These are phyloP conservation scores for Ophiocordyceps camponoti-saundersi DNA, from an alignment of 2,329 filamentous ascomycete species.

Conservation along the genomic window DNA sequence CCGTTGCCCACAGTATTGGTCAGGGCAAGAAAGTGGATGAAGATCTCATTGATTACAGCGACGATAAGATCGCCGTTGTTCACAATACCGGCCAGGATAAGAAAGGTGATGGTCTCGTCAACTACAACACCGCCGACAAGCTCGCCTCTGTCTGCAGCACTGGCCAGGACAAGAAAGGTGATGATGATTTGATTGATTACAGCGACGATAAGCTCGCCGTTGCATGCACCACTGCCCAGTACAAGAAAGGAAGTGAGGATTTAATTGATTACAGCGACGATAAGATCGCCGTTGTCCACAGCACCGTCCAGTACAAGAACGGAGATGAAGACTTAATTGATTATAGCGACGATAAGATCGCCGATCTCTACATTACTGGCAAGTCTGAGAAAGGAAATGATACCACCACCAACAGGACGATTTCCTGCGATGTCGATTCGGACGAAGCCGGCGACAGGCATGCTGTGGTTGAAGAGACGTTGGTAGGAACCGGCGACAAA, in stretches of 20 bases:
- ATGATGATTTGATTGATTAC: too few species aligned
- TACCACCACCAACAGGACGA: not conserved
- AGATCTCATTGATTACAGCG: too few species aligned
- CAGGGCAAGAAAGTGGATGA: conserved; percentile 2
- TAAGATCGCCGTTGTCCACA: conserved; percentile 1
- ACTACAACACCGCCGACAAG: not conserved
- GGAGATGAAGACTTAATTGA: not conserved
- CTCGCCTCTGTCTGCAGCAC: conserved; percentile 3
- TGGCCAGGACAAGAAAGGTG: conserved; percentile 4
- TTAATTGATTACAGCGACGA: too few species aligned
- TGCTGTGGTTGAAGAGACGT: not conserved
- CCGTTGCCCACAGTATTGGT: conserved; percentile 4
- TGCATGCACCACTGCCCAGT: conserved; percentile 4
- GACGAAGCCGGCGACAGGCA: not conserved
- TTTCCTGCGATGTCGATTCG: not conserved
- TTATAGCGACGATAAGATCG: not conserved
- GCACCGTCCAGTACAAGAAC: conserved; percentile 5
- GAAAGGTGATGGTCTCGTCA: conserved; percentile 1
- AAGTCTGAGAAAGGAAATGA: conserved; percentile 3
- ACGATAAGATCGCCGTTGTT: conserved; percentile 1
- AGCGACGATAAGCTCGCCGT: conserved; percentile 1
- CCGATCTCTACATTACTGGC: conserved; percentile 4
- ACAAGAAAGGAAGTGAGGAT: conserved; percentile 2
- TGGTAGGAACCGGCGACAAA: not conserved
- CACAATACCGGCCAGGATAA: conserved; percentile 6